Evolutionary conservation across 2,329 filamentous ascomycete species (phyloP).

Genomic region (Anthostomella pinea): DNA sequence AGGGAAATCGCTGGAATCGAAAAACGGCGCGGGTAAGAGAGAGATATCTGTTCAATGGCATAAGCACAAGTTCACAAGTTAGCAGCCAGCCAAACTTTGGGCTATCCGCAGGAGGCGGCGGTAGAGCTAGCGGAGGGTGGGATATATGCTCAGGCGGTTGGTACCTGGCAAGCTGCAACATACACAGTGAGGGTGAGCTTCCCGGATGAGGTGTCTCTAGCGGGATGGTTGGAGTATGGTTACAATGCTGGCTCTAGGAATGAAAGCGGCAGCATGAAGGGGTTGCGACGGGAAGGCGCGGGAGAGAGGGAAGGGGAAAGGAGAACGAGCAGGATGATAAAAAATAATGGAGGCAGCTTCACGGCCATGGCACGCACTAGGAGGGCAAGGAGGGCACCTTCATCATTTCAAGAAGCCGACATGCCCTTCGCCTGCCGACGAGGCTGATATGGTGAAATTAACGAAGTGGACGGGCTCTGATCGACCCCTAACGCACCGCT

Average conservation of each 20-base stretch:
- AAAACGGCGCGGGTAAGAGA: background rate
- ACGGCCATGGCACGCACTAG: no score
- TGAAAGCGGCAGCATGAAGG: background rate
- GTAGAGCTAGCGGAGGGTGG: no score
- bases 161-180: no score
- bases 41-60: slow-evolving; percentile 1
- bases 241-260: no score
- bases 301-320: background rate
- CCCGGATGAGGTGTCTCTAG: no score
- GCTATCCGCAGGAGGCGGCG: no score
- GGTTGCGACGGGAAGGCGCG: background rate
- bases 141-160: background rate
- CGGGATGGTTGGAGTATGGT: background rate
- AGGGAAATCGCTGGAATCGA: slow-evolving; percentile 9
- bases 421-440: no score
- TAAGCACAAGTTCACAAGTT: no score
- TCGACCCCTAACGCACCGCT: slow-evolving; percentile 7
- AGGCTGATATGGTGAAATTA: slow-evolving; percentile 24
- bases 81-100: no score
- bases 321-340: background rate
- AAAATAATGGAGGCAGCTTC: slow-evolving; percentile 5
- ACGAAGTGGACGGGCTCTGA: slow-evolving; percentile 14
- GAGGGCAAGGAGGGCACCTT: no score
- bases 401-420: no score
- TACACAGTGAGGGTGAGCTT: background rate